Evolutionary conservation across 2,329 filamentous ascomycete species (phyloP).

Genomic region (Biscogniauxia sp.): DNA sequence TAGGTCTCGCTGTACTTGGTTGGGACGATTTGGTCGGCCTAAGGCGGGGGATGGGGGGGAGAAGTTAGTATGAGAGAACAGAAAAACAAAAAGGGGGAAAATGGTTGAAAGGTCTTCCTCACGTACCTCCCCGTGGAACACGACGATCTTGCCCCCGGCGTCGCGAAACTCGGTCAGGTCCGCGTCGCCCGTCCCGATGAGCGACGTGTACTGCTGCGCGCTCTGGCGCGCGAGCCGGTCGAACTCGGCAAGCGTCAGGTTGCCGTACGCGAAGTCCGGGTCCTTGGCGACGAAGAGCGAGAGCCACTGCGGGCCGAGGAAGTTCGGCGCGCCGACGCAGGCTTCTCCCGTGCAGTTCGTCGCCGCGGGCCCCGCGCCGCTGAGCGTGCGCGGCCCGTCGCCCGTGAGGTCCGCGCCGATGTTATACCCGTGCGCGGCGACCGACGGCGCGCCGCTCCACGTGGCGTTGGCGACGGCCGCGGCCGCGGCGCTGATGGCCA

Average conservation of each 20-base stretch:
- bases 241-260: conserved; percentile 10
- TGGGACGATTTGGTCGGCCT: conserved; percentile 17
- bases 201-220: conserved; percentile 7
- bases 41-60: background rate
- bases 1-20: conserved; percentile 23
- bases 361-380: background rate
- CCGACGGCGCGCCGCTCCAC: too few relatives aligned
- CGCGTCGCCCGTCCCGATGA: conserved; percentile 27
- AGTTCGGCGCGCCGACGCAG: conserved; percentile 1
- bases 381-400: background rate
- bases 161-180: conserved; percentile 43
- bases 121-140: conserved; percentile 42
- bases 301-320: conserved; percentile 9
- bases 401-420: conserved; percentile 10
- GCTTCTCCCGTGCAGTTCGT: conserved; percentile 7
- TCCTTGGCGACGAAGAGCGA: conserved; percentile 10
- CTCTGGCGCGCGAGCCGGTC: conserved; percentile 3
- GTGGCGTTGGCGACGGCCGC: conserved; percentile 9
- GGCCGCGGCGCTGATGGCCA: conserved; percentile 4
- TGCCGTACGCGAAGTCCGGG: conserved; percentile 1
- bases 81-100: background rate
- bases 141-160: conserved; percentile 46
- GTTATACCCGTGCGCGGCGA: conserved; percentile 6
- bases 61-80: background rate
- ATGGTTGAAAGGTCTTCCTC: background rate